phyloP scores from a whole-genome alignment of 805 yeast species.

The Pichia eremophila region DNA sequence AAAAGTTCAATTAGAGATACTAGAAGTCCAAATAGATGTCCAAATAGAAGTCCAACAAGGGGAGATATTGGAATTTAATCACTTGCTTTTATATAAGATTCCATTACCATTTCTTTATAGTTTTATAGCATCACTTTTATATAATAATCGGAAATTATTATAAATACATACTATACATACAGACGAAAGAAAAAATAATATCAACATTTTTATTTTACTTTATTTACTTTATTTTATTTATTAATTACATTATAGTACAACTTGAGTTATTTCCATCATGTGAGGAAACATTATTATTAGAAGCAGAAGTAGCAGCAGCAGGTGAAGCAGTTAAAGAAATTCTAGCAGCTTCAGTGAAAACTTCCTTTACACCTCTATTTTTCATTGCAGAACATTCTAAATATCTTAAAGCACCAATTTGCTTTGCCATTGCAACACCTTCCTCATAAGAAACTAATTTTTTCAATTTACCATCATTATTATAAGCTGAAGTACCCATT shows the following conservation, averaged over 20 bases:
- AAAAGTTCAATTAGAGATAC: constrained; percentile 3
- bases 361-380: constrained; percentile 97
- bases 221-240: background rate
- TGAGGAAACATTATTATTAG: constrained; percentile 20
- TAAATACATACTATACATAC: background rate
- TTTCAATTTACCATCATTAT: constrained; percentile 25
- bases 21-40: no score
- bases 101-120: no score
- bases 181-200: no score
- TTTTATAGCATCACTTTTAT: background rate
- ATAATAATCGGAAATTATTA: background rate
- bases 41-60: no score
- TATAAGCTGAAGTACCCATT: constrained; percentile 17
- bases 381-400: constrained; percentile 95
- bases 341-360: constrained; percentile 96
- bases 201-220: background rate
- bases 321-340: constrained; percentile 88
- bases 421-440: constrained; percentile 86
- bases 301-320: constrained; percentile 36
- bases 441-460: constrained; percentile 80
- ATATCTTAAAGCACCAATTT: constrained; percentile 88
- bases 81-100: no score
- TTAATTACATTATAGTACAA: constrained; percentile 20
- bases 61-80: no score
- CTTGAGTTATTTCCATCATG: constrained; percentile 30